Conservation (phyloP, 371 early-diverging fungal genomes). For the Apophysomyces variabilis region DNA sequence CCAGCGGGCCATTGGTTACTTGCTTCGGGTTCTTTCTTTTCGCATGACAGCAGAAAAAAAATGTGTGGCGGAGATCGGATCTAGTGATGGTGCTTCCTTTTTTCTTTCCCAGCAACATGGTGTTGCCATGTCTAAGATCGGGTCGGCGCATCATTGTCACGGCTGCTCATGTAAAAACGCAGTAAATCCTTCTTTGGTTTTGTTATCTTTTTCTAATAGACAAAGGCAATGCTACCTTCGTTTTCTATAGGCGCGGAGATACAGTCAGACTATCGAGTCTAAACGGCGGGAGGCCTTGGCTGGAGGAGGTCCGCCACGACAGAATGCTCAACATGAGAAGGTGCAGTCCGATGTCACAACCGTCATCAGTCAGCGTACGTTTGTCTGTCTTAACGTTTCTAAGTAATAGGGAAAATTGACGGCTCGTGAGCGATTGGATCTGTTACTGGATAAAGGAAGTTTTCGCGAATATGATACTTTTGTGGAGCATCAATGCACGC, state of each 20-base stretch:
- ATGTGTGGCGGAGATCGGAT: not conserved
- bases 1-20: too few species aligned
- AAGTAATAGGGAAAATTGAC: conserved; percentile 87
- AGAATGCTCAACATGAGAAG: conserved; percentile 91
- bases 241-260: too few species aligned
- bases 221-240: too few species aligned
- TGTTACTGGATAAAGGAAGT: conserved; percentile 85
- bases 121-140: not conserved
- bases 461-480: conserved; percentile 96
- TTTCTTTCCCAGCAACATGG: conserved; percentile 2
- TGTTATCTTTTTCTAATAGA: too few species aligned
- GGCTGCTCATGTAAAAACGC: not conserved
- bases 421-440: conserved; percentile 90
- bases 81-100: conserved; percentile 11
- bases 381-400: not conserved
- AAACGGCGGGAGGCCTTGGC: conserved; percentile 78
- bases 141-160: not conserved
- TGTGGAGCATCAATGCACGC: conserved; percentile 93
- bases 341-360: conserved; percentile 37
- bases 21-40: too few species aligned
- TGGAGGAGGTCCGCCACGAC: conserved; percentile 87
- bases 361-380: not conserved
- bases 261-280: conserved; percentile 48
- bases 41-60: not conserved
- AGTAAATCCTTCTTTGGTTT: too few species aligned